These are phyloP conservation scores for Macrotyloma uniflorum DNA, from an alignment of 306 rosid species.

Conservation along the genomic window DNA sequence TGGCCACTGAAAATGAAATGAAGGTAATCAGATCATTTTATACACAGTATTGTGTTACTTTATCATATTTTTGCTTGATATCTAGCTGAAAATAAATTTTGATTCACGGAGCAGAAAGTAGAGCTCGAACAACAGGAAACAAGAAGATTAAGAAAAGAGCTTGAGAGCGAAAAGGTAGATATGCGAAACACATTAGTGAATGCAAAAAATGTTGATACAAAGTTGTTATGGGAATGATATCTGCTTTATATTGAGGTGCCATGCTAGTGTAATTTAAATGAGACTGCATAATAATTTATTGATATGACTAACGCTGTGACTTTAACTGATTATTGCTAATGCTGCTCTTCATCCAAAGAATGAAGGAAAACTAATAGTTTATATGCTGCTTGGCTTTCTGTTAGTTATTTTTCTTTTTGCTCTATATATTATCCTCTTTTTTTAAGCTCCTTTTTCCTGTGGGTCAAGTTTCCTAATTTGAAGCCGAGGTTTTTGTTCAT, in stretches of 20 bases:
- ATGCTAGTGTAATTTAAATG: slow-evolving; percentile 27
- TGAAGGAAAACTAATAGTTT: slow-evolving; percentile 11
- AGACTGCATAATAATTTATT: slow-evolving; percentile 23
- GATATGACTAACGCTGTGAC: background rate
- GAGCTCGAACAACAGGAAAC: slow-evolving; percentile 78
- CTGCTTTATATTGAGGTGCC: slow-evolving; percentile 7
- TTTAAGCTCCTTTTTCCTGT: background rate
- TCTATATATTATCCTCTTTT: background rate
- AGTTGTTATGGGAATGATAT: background rate
- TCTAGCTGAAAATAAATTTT: slow-evolving; percentile 33
- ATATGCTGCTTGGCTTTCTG: slow-evolving; percentile 18
- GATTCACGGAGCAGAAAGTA: slow-evolving; percentile 66
- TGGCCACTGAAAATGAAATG: slow-evolving; percentile 60
- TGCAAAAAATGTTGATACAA: background rate
- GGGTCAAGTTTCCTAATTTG: slow-evolving; percentile 33
- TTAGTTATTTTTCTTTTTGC: background rate
- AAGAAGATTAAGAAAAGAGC: slow-evolving; percentile 66
- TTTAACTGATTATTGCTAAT: background rate
- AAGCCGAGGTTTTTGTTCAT: slow-evolving; percentile 46
- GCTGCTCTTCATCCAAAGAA: slow-evolving; percentile 26
- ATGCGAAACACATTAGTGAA: slow-evolving; percentile 31
- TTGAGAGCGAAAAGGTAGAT: slow-evolving; percentile 94
- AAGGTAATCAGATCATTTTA: slow-evolving; percentile 50
- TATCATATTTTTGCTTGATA: slow-evolving; percentile 33
- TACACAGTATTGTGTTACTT: slow-evolving; percentile 2